phyloP scores from a whole-genome alignment of 140 eudicot species.

The Ambrosia hybrid region DNA sequence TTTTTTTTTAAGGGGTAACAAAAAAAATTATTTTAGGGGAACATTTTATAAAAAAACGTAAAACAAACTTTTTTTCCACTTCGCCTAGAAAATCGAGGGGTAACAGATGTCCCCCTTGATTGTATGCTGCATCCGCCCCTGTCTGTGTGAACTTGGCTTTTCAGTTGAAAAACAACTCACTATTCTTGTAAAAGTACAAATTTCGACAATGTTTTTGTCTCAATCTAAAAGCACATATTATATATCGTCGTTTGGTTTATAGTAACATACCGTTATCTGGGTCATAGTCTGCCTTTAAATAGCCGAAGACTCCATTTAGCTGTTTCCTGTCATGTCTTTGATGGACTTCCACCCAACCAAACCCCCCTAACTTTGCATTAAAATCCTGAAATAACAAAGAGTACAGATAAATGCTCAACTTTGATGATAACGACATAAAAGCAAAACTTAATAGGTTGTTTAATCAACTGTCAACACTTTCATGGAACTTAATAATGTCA shows the following conservation, averaged over 20 bases:
- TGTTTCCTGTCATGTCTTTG: neutral
- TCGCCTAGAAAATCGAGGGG: too few species aligned
- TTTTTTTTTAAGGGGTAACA: too few species aligned
- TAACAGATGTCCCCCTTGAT: too few species aligned
- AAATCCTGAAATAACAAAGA: conserved; percentile 12
- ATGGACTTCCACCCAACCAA: neutral
- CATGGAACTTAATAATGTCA: too few species aligned
- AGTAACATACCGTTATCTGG: neutral
- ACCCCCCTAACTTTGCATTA: conserved; percentile 6
- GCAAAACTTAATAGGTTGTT: too few species aligned
- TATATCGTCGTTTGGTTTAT: neutral
- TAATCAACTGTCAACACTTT: too few species aligned
- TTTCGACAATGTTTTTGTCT: neutral
- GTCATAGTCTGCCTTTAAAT: neutral
- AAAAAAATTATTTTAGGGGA: too few species aligned
- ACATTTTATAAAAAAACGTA: too few species aligned
- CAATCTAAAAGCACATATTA: neutral
- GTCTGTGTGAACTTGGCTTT: neutral
- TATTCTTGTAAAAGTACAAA: neutral
- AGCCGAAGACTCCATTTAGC: neutral
- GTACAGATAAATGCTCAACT: neutral
- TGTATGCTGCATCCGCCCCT: too few species aligned
- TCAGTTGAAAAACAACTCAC: neutral
- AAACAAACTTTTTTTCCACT: too few species aligned
- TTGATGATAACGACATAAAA: neutral